Conservation (phyloP, 192 early-diverging fungal species). For the Phlyctochytrium planicorne region DNA sequence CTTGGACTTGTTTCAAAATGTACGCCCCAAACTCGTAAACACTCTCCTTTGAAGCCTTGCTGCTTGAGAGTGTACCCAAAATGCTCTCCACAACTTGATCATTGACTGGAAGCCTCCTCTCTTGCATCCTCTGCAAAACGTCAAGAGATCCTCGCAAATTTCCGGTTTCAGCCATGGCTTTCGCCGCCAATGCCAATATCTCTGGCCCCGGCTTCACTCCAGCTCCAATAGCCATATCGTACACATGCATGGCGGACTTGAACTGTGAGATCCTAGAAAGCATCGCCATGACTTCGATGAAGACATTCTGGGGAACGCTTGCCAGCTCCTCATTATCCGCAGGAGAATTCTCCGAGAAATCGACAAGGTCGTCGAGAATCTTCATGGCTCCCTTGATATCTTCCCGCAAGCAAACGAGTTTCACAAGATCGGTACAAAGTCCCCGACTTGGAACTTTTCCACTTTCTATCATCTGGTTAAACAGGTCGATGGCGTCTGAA, state of each 20-base stretch:
- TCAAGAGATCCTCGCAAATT: not conserved
- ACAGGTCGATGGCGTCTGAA: not conserved
- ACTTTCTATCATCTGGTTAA: not conserved
- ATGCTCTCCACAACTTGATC: too few species aligned
- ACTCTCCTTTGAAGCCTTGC: too few species aligned
- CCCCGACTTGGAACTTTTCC: too few species aligned
- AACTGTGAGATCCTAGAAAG: not conserved
- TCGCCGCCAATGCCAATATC: not conserved
- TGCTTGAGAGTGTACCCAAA: too few species aligned
- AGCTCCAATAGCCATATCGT: not conserved
- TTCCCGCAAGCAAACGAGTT: not conserved
- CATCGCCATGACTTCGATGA: not conserved
- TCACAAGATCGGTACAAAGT: not conserved
- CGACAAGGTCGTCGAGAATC: conserved; percentile 4
- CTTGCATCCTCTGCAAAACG: not conserved
- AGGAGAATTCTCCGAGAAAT: too few species aligned
- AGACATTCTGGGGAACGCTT: not conserved
- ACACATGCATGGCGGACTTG: conserved; percentile 1
- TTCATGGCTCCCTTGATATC: not conserved
- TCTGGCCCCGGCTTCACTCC: not conserved
- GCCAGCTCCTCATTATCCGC: too few species aligned
- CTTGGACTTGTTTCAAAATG: too few species aligned
- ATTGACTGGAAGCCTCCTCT: not conserved
- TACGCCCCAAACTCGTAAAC: too few species aligned
- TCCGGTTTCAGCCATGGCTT: not conserved